Evolutionary conservation across 805 yeast species (phyloP).

Genomic region (Tetrapisispora phaffii): DNA sequence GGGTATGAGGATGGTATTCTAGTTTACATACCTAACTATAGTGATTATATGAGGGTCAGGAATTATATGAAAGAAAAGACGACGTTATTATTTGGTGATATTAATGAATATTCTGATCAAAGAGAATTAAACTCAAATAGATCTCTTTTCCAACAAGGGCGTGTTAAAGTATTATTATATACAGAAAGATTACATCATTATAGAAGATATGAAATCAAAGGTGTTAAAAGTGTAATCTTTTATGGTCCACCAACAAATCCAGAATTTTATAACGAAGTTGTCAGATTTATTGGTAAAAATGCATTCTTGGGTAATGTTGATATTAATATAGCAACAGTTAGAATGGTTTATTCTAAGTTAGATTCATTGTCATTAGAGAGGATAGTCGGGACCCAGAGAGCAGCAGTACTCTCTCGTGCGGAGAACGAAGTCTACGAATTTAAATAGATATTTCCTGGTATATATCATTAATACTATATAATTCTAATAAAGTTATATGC

Average conservation of each 20-base stretch:
- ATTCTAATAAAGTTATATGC: neutral
- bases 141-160: slow-evolving; percentile 53
- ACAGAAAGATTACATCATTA: slow-evolving; percentile 92
- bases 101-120: slow-evolving; percentile 75
- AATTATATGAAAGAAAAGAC: slow-evolving; percentile 50
- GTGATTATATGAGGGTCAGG: slow-evolving; percentile 73
- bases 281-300: slow-evolving; percentile 55
- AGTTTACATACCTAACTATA: slow-evolving; percentile 74
- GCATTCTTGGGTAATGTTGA: slow-evolving; percentile 43
- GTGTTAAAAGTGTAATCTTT: slow-evolving; percentile 73
- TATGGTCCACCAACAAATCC: slow-evolving; percentile 85
- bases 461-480: neutral
- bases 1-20: slow-evolving; percentile 65
- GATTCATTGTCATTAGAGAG: slow-evolving; percentile 74
- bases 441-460: slow-evolving; percentile 23
- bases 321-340: slow-evolving; percentile 45
- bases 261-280: slow-evolving; percentile 66
- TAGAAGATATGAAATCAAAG: slow-evolving; percentile 73
- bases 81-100: slow-evolving; percentile 52
- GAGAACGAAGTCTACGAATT: slow-evolving; percentile 71
- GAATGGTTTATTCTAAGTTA: slow-evolving; percentile 63
- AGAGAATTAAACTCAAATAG: slow-evolving; percentile 65
- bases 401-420: slow-evolving; percentile 60
- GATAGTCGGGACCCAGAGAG: slow-evolving; percentile 68
- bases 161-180: slow-evolving; percentile 65